phyloP scores from a whole-genome alignment of 371 early-diverging fungal genomes.

The Mucor velutinosus region DNA sequence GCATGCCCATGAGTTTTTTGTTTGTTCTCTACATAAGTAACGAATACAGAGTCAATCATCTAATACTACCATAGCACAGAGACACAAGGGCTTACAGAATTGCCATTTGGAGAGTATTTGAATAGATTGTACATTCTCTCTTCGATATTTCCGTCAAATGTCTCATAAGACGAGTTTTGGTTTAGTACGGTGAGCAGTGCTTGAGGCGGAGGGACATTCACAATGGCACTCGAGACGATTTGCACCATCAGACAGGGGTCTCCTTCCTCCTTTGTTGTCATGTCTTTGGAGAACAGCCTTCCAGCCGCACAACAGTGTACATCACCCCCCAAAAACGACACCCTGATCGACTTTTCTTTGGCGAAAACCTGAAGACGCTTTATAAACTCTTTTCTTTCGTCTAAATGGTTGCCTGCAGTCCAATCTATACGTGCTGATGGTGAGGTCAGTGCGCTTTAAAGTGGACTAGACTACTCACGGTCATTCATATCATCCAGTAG shows the following conservation, averaged over 20 bases:
- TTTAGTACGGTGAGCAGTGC: constrained; percentile 39
- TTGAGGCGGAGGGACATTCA: constrained; percentile 60
- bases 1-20: constrained; percentile 42
- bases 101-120: constrained; percentile 41
- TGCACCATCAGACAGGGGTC: constrained; percentile 78
- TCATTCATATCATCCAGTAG: constrained; percentile 82
- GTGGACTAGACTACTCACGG: constrained; percentile 40
- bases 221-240: constrained; percentile 78
- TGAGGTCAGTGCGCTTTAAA: neutral
- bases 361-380: constrained; percentile 69
- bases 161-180: constrained; percentile 35
- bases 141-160: constrained; percentile 39
- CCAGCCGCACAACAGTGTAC: constrained; percentile 81
- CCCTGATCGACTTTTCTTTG: constrained; percentile 62
- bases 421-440: constrained; percentile 41
- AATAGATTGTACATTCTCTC: constrained; percentile 49
- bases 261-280: constrained; percentile 51
- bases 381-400: constrained; percentile 72
- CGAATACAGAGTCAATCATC: too few relatives aligned
- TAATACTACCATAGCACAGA: neutral
- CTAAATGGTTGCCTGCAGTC: constrained; percentile 71
- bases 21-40: constrained; percentile 27
- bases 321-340: constrained; percentile 85
- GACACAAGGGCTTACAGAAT: constrained; percentile 22
- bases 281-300: constrained; percentile 50